phyloP scores from a whole-genome alignment of 116 monocot species.

The Cymodocea nodosa region DNA sequence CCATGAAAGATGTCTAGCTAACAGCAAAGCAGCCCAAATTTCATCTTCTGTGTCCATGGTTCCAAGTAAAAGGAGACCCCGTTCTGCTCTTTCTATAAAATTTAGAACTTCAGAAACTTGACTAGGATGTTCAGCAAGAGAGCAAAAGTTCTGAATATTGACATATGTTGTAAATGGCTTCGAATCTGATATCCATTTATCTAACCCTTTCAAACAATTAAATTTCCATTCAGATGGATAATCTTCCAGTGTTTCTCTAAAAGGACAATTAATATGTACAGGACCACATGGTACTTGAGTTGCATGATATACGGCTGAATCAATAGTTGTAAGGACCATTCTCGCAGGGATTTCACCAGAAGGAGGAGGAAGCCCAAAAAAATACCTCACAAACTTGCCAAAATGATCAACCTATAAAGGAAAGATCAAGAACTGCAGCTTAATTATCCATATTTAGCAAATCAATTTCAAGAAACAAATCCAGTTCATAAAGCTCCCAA shows the following conservation, averaged over 20 bases:
- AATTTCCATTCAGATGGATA: slow-evolving; percentile 35
- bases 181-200: slow-evolving; percentile 48
- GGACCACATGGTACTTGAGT: slow-evolving; percentile 64
- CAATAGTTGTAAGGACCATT: slow-evolving; percentile 88
- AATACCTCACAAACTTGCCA: slow-evolving; percentile 72
- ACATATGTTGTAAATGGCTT: slow-evolving; percentile 77
- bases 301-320: slow-evolving; percentile 63
- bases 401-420: slow-evolving; percentile 78
- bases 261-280: slow-evolving; percentile 84
- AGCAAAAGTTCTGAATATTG: slow-evolving; percentile 17
- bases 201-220: slow-evolving; percentile 61
- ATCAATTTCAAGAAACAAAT: not conserved
- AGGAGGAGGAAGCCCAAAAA: slow-evolving; percentile 74
- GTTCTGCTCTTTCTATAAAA: slow-evolving; percentile 39
- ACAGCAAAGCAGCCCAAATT: slow-evolving; percentile 58
- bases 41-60: slow-evolving; percentile 67
- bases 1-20: slow-evolving; percentile 78
- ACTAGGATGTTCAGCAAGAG: slow-evolving; percentile 8
- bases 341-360: slow-evolving; percentile 64
- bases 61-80: slow-evolving; percentile 66
- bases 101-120: slow-evolving; percentile 39
- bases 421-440: not conserved
- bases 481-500: not conserved
- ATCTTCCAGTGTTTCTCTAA: slow-evolving; percentile 74
- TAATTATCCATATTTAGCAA: not conserved